Base-by-base conservation (phyloP, 163 green algal genomes). In the Chlamydomonas reinhardtii region DNA sequence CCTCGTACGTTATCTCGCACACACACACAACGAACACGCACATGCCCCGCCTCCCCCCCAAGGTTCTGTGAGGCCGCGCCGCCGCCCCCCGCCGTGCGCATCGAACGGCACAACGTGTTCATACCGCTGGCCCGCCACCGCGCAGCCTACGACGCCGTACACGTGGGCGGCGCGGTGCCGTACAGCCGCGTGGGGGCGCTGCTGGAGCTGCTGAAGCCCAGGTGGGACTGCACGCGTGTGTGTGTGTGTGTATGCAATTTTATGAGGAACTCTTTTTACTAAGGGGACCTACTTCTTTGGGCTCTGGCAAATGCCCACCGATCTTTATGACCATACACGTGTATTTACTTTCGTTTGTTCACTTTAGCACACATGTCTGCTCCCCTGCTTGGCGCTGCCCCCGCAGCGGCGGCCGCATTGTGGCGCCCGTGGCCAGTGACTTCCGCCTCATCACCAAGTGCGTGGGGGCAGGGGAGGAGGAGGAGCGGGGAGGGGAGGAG, bases 101-200 rank as follows among this genome's bases (percentile, higher is more conserved):
- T 86, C n/a, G 76, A 86, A 62, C 76, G 16, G 0, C 71, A 76
- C 59, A 86, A 90, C 61, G 85, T 90, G 62, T 90, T 90, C 71
- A 31, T 90, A 3, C 85, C 85, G n/a, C 65, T 73, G 31, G 25
- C 17, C 29, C 76, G 71, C 43, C 76, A 90, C 76, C 9, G 2
- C 31, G 76, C 76, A 15, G 39, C 48, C 4, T 90, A 86, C 77
- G 70, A 90, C 76, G 74, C 74, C 9, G 76, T 86, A 12, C 84
- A 87, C 70, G 81, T 87, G 59, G 81, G 81, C 34, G 81, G 56
- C 27, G 81, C 81, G 16, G 32, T 71, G 59, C 81, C 56, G 52
- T 72, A 65, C 31, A 68, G 52, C 56, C 59, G 81, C 12, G 34
- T 81, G 81, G 59, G 71, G 20, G 70, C 19, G 29, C 27, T 87